Evolutionary conservation across 2,329 filamentous ascomycete species (phyloP).

Genomic region (Hansfordia pulvinata): DNA sequence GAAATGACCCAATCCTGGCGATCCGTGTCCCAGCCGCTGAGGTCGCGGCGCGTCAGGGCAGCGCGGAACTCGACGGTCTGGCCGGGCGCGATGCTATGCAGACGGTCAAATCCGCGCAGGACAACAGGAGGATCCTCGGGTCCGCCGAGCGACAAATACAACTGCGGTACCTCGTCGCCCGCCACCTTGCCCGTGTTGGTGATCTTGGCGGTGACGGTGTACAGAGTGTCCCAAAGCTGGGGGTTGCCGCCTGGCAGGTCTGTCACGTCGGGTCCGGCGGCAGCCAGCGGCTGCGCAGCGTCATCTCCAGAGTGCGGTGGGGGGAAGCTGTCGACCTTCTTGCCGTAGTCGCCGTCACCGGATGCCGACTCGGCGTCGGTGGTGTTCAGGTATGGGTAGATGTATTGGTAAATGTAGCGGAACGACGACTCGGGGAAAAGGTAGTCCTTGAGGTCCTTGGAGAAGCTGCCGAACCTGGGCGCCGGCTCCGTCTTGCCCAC

Average conservation of each 20-base stretch:
- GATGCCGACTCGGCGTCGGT: conserved; percentile 42
- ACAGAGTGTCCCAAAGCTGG: conserved; percentile 55
- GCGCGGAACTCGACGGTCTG: conserved; percentile 51
- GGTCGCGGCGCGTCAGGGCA: conserved; percentile 62
- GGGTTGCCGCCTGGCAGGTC: conserved; percentile 50
- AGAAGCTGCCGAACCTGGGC: conserved; percentile 50
- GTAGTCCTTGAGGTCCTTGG: conserved; percentile 50
- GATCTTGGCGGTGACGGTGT: conserved; percentile 52
- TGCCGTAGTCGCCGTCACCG: conserved; percentile 44
- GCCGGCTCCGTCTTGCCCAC: conserved; percentile 48
- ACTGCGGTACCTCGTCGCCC: conserved; percentile 62
- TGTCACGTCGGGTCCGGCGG: conserved; percentile 22
- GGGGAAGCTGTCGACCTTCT: conserved; percentile 42
- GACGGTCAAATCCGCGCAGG: conserved; percentile 70
- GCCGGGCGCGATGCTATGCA: conserved; percentile 61
- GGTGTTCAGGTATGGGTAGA: conserved; percentile 62
- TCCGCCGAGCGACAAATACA: conserved; percentile 73
- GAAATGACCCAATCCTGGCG: conserved; percentile 75
- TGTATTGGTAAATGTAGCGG: conserved; percentile 36
- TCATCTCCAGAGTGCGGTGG: conserved; percentile 43
- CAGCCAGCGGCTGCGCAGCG: conserved; percentile 38
- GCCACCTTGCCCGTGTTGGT: conserved; percentile 54
- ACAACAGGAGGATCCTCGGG: conserved; percentile 51
- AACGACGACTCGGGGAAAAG: conserved; percentile 47
- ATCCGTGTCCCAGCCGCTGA: conserved; percentile 74